phyloP scores from a whole-genome alignment of 2,329 filamentous ascomycete genomes.

The Aspergillus pseudotamarii region DNA sequence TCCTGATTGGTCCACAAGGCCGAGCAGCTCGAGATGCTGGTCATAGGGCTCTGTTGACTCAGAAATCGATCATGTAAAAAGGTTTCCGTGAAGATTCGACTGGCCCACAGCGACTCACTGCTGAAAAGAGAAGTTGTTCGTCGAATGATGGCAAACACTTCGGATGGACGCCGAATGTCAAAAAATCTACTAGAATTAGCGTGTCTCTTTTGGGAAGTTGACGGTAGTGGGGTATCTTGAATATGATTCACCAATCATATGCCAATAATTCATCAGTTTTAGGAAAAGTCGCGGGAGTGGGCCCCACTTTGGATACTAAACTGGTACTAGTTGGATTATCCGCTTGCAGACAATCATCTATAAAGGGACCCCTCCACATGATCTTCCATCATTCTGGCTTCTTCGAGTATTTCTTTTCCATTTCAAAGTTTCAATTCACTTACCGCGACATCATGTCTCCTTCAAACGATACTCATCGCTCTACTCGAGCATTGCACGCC shows the following conservation, averaged over 20 bases:
- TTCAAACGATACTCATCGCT: slow-evolving; percentile 19
- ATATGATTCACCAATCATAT: background rate
- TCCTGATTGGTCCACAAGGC: slow-evolving; percentile 13
- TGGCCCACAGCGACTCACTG: background rate
- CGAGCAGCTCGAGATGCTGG: background rate
- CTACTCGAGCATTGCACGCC: slow-evolving; percentile 73
- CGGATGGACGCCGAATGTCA: background rate
- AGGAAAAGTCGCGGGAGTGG: no score
- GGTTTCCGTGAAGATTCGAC: background rate
- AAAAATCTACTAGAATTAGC: background rate
- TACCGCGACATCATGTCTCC: slow-evolving; percentile 22
- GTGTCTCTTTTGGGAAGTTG: slow-evolving; percentile 29
- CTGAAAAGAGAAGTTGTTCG: background rate
- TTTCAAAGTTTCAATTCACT: background rate
- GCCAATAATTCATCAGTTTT: no score
- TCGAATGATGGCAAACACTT: background rate
- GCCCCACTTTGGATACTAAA: no score
- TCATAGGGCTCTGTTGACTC: background rate
- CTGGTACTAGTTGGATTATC: background rate
- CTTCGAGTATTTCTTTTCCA: background rate
- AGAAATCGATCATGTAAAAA: background rate
- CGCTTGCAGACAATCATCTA: background rate
- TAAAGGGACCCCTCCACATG: background rate
- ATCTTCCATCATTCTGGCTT: background rate
- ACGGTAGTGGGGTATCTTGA: slow-evolving; percentile 23